phyloP scores from a whole-genome alignment of 192 early-diverging fungal genomes.

The Backusella mclennaniae region DNA sequence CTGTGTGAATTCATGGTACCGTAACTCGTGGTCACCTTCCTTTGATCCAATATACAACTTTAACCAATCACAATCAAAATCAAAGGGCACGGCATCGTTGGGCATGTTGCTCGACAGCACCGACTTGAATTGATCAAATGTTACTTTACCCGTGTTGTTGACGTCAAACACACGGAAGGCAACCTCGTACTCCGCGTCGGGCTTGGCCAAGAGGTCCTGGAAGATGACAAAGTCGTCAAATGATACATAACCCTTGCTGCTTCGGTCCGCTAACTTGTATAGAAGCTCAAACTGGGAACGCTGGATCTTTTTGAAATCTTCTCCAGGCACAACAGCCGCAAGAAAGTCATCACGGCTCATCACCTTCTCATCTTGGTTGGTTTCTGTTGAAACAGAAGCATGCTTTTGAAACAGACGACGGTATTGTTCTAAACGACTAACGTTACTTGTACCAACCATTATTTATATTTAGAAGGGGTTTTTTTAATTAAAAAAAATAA shows the following conservation, averaged over 20 bases:
- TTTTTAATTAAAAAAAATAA: neutral
- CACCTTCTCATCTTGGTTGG: constrained; percentile 43
- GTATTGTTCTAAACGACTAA: constrained; percentile 37
- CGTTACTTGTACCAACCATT: neutral
- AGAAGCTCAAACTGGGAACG: constrained; percentile 56
- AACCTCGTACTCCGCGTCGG: constrained; percentile 74
- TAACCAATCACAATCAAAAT: constrained; percentile 73
- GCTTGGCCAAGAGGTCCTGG: constrained; percentile 55
- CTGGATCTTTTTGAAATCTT: constrained; percentile 55
- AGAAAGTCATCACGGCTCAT: constrained; percentile 64
- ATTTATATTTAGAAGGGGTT: neutral
- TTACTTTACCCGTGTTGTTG: constrained; percentile 56
- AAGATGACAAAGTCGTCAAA: constrained; percentile 65
- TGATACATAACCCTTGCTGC: constrained; percentile 46
- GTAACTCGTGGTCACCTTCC: constrained; percentile 50
- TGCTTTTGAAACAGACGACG: constrained; percentile 47
- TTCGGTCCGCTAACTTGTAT: constrained; percentile 57
- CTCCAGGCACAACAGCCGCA: constrained; percentile 51
- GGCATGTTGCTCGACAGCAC: constrained; percentile 54
- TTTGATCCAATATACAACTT: constrained; percentile 65
- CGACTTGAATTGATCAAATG: constrained; percentile 66
- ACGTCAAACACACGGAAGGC: constrained; percentile 68
- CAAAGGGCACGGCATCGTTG: constrained; percentile 58
- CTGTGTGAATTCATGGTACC: constrained; percentile 70
- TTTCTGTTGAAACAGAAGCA: constrained; percentile 44